Evolutionary conservation across 306 rosid genomes (phyloP).

Genomic region (Alnus rubra): DNA sequence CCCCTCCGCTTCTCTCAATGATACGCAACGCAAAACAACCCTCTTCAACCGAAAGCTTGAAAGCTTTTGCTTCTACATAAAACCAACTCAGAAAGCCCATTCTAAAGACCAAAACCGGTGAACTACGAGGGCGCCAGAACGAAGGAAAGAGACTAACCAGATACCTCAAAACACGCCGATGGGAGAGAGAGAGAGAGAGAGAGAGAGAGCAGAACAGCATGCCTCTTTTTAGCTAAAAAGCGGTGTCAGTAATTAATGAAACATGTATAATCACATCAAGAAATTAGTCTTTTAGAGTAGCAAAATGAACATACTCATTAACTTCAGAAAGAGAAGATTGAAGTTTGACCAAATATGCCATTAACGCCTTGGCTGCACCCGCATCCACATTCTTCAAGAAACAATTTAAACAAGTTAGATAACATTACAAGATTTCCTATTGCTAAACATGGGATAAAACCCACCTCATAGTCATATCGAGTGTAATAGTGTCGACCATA

Average conservation of each 20-base stretch:
- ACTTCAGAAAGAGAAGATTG: conserved; percentile 88
- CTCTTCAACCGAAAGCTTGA: too few species aligned
- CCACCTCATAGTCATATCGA: conserved; percentile 92
- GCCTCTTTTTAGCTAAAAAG: not conserved
- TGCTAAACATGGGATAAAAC: conserved; percentile 12
- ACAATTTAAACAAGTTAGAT: conserved; percentile 26
- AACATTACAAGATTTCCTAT: conserved; percentile 12
- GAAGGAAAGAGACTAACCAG: too few species aligned
- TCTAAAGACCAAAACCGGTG: too few species aligned
- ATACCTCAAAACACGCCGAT: too few species aligned
- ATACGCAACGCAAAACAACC: too few species aligned
- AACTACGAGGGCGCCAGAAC: too few species aligned
- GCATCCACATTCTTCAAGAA: conserved; percentile 86
- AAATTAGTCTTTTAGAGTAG: not conserved
- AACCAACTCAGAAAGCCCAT: too few species aligned
- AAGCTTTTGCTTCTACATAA: too few species aligned
- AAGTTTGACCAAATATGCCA: conserved; percentile 88
- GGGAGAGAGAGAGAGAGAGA: too few species aligned
- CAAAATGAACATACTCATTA: conserved; percentile 58
- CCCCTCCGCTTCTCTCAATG: too few species aligned
- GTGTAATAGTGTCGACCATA: conserved; percentile 98
- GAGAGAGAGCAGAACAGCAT: too few species aligned
- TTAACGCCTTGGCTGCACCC: conserved; percentile 87
- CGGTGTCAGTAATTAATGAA: not conserved
- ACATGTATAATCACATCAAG: conserved; percentile 5